phyloP scores from a whole-genome alignment of 169 alveolate species.

The Babesia divergens region DNA sequence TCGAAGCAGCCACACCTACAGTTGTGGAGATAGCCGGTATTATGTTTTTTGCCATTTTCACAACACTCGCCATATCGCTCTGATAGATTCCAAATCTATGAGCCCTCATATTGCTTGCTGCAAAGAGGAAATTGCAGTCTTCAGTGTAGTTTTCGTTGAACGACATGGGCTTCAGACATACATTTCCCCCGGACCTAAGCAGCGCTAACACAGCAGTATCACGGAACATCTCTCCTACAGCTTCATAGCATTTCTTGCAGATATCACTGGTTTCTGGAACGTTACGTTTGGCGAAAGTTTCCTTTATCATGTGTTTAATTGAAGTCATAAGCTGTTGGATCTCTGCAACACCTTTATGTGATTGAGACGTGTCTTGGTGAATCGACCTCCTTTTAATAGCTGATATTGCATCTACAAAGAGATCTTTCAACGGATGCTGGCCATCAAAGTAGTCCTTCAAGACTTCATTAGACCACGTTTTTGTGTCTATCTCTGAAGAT shows the following conservation, averaged over 20 bases:
- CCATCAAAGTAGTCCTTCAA: conserved; percentile 13
- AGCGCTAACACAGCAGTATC: background rate
- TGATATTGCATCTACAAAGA: conserved; percentile 6
- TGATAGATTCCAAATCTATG: conserved; percentile 32
- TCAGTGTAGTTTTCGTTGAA: conserved; percentile 35
- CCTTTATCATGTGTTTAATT: background rate
- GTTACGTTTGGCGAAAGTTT: background rate
- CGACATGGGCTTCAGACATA: background rate
- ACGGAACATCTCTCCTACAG: background rate
- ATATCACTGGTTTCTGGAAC: background rate
- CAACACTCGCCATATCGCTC: conserved; percentile 10
- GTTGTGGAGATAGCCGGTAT: conserved; percentile 64
- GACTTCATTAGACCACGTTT: conserved; percentile 16
- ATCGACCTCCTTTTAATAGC: conserved; percentile 11
- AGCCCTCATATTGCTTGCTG: conserved; percentile 57
- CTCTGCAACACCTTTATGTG: background rate
- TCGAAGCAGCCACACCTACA: conserved; percentile 53
- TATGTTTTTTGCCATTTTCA: conserved; percentile 35
- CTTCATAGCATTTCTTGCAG: background rate
- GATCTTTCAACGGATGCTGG: conserved; percentile 4
- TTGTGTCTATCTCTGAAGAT: background rate
- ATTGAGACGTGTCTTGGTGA: no score
- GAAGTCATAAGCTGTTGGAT: background rate
- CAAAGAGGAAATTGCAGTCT: conserved; percentile 10
- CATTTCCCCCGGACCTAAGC: background rate